Conservation (phyloP, 331 rosid species). For the Acacia pycnantha region DNA sequence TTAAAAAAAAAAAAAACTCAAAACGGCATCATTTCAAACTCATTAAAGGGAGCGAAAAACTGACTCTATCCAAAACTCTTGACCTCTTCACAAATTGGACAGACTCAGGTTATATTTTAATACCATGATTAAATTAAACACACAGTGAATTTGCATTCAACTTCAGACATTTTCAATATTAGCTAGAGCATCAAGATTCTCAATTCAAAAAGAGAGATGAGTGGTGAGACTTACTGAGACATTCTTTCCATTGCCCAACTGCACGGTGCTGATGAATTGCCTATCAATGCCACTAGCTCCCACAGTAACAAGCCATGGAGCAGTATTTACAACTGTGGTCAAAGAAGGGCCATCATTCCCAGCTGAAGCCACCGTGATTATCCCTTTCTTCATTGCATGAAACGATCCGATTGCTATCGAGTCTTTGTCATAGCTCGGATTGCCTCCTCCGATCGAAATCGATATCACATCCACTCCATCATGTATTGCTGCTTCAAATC, state of each 20-base stretch:
- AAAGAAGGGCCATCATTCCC: slow-evolving; percentile 77
- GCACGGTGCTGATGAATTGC: slow-evolving; percentile 52
- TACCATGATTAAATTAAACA: too few species aligned
- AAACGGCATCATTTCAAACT: too few species aligned
- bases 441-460: slow-evolving; percentile 71
- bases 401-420: slow-evolving; percentile 69
- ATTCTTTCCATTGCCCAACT: slow-evolving; percentile 69
- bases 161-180: too few species aligned
- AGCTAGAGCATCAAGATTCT: too few species aligned
- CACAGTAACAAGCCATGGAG: slow-evolving; percentile 90
- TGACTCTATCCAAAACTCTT: too few species aligned
- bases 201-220: not conserved
- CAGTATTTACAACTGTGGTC: slow-evolving; percentile 51
- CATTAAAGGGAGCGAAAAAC: too few species aligned
- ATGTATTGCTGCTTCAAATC: slow-evolving; percentile 79
- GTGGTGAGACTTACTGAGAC: slow-evolving; percentile 50
- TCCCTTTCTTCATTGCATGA: slow-evolving; percentile 82
- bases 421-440: slow-evolving; percentile 37
- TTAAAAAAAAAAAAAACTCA: too few species aligned
- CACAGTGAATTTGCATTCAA: too few species aligned
- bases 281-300: slow-evolving; percentile 88
- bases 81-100: too few species aligned
- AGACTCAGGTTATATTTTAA: too few species aligned
- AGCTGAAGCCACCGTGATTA: slow-evolving; percentile 73
- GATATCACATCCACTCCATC: slow-evolving; percentile 95